Base-by-base conservation (phyloP, 306 rosid genomes). In the Hippophae tibetana region DNA sequence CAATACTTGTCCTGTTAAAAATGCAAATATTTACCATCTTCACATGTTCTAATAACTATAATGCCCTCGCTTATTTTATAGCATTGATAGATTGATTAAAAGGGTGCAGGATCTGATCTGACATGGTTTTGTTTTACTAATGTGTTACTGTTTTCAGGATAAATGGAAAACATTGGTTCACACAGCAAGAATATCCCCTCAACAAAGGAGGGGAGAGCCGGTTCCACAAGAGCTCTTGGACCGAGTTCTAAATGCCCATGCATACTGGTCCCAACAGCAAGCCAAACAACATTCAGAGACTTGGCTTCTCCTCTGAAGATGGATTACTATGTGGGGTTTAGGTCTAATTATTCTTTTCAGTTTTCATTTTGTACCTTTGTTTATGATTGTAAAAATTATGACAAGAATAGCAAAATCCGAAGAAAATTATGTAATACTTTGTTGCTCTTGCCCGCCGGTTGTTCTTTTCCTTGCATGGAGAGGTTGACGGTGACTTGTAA, bases 121-220 rank as follows among this genome's bases (percentile, higher is more conserved):
- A 23, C 2, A 3, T 49, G 6, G n/a, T 14, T 49, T 49, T 49
- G 52, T 48, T 14, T 5, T 13, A 13, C 9, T 12, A 6, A 5
- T 49, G n/a, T 49, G 50, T 10, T 31, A 0, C 13, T 26, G 7
- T 57, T 7, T 68, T 56, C 76, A 87, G 92, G 92, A 82, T 72
- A 87, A 87, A 69, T 87, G 95, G 95, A 87, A 87, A 76, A 84
- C 89, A 51, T 65, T 82, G 75, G 95, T 87, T 63, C 92, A 87
- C 72, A 87, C 95, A 3, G 92, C 95, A 23, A 79, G 84, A 70
- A 87, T 87, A 75, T 81, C 84, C 50, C 89, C 86, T 48, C 92
- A 79, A 41, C 89, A 81, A 58, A 77, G 95, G 68, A 84, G 92
- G 62, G 92, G 95, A 25, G 92, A 77, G 51, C 92, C 95, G 6